Evolutionary conservation across 2,329 filamentous ascomycete species (phyloP).

Genomic region (Venturiaceae sp.): DNA sequence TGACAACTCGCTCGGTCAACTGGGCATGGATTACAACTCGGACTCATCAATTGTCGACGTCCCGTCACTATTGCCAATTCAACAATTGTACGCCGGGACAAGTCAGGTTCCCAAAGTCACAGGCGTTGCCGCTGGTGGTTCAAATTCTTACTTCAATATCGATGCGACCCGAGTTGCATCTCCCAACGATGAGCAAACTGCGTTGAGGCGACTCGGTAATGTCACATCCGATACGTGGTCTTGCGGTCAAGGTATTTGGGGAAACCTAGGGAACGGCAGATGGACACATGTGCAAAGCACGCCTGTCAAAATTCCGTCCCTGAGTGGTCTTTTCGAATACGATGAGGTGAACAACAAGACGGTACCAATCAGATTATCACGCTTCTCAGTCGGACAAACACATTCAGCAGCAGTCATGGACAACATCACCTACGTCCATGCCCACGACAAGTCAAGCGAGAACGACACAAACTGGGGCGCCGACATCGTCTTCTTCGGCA

Average conservation of each 20-base stretch:
- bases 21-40: conserved; percentile 65
- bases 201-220: conserved; percentile 36
- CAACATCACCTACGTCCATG: conserved; percentile 62
- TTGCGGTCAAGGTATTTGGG: conserved; percentile 77
- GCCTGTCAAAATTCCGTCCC: conserved; percentile 69
- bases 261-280: conserved; percentile 71
- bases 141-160: conserved; percentile 78
- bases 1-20: conserved; percentile 83
- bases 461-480: conserved; percentile 81
- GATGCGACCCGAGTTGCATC: conserved; percentile 57
- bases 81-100: conserved; percentile 61
- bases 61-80: conserved; percentile 61
- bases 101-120: conserved; percentile 56
- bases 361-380: conserved; percentile 67
- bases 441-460: conserved; percentile 38
- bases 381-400: conserved; percentile 65
- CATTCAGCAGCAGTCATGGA: conserved; percentile 77
- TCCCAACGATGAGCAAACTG: conserved; percentile 22
- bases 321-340: conserved; percentile 81
- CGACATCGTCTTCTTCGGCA: conserved; percentile 88
- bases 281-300: conserved; percentile 80
- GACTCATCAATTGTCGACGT: conserved; percentile 55
- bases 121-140: conserved; percentile 72
- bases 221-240: conserved; percentile 74
- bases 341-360: conserved; percentile 61